These are phyloP conservation scores for Peniophora sp. DNA, from an alignment of 1,284 basidiomycete species.

Conservation along the genomic window DNA sequence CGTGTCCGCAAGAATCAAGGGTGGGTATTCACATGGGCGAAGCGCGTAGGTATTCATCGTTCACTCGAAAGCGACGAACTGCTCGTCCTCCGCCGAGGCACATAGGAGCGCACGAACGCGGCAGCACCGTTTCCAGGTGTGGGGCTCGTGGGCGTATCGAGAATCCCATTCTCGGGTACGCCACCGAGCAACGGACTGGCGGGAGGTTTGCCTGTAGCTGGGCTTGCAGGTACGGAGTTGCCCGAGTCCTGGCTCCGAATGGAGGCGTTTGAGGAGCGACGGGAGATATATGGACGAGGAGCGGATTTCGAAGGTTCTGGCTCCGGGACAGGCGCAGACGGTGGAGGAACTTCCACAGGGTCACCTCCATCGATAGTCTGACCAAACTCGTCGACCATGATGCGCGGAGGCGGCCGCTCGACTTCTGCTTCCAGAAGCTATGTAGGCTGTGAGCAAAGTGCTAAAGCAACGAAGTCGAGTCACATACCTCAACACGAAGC, in stretches of 20 bases:
- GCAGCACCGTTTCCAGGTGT: background rate
- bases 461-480: background rate
- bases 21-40: too few species aligned
- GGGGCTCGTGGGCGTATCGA: background rate
- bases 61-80: constrained; percentile 1
- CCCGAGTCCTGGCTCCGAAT: background rate
- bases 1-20: too few species aligned
- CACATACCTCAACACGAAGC: constrained; percentile 68
- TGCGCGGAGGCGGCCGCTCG: background rate
- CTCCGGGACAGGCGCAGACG: background rate
- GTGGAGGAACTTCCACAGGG: background rate
- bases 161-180: background rate
- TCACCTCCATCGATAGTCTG: background rate
- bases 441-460: background rate
- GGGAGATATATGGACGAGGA: background rate
- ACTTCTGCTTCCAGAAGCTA: constrained; percentile 1
- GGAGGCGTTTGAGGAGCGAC: background rate
- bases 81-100: background rate
- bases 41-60: too few species aligned
- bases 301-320: background rate
- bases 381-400: background rate
- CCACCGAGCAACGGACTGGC: too few species aligned
- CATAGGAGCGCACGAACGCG: background rate
- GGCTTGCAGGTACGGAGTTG: background rate
- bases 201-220: background rate